A percentile compares a stretch with the other conserved stretches of the same genome.
These are phyloP conservation scores for Kluyveromyces sp. DNA, from an alignment of 1,139 yeast species.

Conservation along the genomic window DNA sequence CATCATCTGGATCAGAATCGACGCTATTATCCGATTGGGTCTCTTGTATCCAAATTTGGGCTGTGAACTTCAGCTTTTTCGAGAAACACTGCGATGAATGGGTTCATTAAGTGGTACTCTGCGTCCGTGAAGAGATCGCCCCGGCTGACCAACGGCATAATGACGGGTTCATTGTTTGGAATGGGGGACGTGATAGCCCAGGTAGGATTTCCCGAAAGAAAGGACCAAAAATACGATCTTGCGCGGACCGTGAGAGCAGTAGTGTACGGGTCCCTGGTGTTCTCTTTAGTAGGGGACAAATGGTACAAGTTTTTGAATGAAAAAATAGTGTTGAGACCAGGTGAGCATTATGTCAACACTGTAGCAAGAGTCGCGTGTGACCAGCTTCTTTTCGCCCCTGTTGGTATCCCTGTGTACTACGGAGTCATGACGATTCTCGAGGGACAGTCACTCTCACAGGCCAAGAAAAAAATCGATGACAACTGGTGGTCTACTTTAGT, in stretches of 20 bases:
- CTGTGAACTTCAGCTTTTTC: no score
- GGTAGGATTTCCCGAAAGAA: slow-evolving; percentile 39
- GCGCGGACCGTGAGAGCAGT: slow-evolving; percentile 58
- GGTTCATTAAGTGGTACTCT: slow-evolving; percentile 37
- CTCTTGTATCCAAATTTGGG: no score
- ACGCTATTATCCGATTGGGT: no score
- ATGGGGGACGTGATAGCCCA: slow-evolving; percentile 75
- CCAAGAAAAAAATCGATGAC: slow-evolving; percentile 37
- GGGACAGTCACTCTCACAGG: slow-evolving; percentile 35
- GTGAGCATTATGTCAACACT: slow-evolving; percentile 30
- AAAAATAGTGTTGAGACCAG: slow-evolving; percentile 27
- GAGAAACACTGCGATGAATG: slow-evolving; percentile 12
- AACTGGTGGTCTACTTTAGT: slow-evolving; percentile 56
- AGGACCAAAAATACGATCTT: slow-evolving; percentile 31
- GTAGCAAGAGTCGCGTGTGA: slow-evolving; percentile 55
- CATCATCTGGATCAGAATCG: no score
- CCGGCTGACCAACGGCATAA: slow-evolving; percentile 46
- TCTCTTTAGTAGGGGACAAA: slow-evolving; percentile 66
- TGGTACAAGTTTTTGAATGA: slow-evolving; percentile 60
- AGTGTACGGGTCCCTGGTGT: slow-evolving; percentile 67
- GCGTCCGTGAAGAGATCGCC: slow-evolving; percentile 42
- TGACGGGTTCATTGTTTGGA: slow-evolving; percentile 61
- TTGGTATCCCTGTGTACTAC: slow-evolving; percentile 63
- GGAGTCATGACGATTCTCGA: slow-evolving; percentile 63
- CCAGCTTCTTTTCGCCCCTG: slow-evolving; percentile 72